Evolutionary conservation across 2,329 filamentous ascomycete genomes (phyloP).

Genomic region (Neofusicoccum laricinum): DNA sequence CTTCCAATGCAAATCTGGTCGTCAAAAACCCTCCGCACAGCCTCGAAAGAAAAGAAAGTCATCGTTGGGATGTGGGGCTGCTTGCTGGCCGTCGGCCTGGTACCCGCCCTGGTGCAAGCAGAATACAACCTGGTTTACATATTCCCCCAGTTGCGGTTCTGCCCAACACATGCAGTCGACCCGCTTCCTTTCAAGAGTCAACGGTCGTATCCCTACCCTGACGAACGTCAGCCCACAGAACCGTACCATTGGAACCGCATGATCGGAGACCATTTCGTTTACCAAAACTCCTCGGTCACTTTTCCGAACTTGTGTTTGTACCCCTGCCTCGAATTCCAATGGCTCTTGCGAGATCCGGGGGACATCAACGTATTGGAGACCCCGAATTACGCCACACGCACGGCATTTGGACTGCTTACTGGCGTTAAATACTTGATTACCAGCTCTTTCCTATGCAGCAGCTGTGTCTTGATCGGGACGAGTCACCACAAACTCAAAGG

Average conservation of each 20-base stretch:
- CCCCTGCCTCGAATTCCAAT: not conserved
- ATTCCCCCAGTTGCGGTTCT: not conserved
- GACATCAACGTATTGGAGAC: not conserved
- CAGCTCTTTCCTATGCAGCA: too few species aligned
- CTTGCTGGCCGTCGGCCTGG: not conserved
- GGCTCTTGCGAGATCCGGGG: not conserved
- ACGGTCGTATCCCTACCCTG: not conserved
- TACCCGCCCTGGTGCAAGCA: not conserved
- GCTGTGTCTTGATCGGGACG: too few species aligned
- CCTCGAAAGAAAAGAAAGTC: not conserved
- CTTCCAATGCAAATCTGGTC: not conserved
- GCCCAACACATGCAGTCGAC: not conserved
- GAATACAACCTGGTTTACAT: not conserved
- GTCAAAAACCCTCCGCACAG: not conserved
- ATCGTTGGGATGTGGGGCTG: not conserved
- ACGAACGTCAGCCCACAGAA: not conserved
- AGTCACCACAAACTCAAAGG: too few species aligned
- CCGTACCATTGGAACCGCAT: not conserved
- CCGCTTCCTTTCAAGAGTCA: not conserved
- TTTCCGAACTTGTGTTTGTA: not conserved
- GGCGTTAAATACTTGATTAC: too few species aligned
- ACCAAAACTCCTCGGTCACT: not conserved
- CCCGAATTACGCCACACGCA: not conserved
- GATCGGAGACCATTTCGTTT: not conserved
- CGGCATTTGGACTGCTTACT: too few species aligned